Percentiles rank a stretch among this genome's conserved stretches.
Conservation (phyloP, 2,329 filamentous ascomycete species). For the Onygena corvina region DNA sequence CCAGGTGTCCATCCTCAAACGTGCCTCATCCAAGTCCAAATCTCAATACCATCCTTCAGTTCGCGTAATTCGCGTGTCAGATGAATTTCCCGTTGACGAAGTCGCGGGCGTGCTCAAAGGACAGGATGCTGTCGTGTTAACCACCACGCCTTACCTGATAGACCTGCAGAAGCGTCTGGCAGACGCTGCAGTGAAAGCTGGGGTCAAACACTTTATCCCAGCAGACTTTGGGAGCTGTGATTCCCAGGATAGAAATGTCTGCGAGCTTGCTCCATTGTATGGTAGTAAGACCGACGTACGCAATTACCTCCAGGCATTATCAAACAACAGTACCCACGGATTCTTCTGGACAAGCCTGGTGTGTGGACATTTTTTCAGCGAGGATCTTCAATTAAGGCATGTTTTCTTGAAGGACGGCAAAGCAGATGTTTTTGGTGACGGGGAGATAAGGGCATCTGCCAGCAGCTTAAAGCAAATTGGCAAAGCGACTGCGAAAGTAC, state of each 20-base stretch:
- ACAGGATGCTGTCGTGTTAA: constrained; percentile 8
- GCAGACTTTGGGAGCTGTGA: constrained; percentile 12
- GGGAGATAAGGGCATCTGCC: constrained; percentile 4
- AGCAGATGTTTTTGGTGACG: constrained; percentile 10
- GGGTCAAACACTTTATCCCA: constrained; percentile 12
- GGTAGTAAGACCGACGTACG: constrained; percentile 9
- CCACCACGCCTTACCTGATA: constrained; percentile 5
- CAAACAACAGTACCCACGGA: not conserved
- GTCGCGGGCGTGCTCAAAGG: constrained; percentile 6
- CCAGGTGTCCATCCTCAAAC: constrained; percentile 10
- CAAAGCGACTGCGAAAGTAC: constrained; percentile 6
- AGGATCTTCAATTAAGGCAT: constrained; percentile 2
- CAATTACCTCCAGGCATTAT: constrained; percentile 1
- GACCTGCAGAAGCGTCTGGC: constrained; percentile 9
- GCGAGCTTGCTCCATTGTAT: constrained; percentile 8
- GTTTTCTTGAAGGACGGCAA: not conserved
- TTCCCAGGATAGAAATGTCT: constrained; percentile 8
- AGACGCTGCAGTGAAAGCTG: constrained; percentile 8
- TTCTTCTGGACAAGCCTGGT: constrained; percentile 11
- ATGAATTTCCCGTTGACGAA: constrained; percentile 7
- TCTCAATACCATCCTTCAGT: constrained; percentile 8
- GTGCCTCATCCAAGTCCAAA: constrained; percentile 8
- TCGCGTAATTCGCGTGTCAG: not conserved
- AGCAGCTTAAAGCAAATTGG: constrained; percentile 9
- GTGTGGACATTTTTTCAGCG: constrained; percentile 10